phyloP scores from a whole-genome alignment of 768 basidiomycete species.

The Lactifluus subvellereus region DNA sequence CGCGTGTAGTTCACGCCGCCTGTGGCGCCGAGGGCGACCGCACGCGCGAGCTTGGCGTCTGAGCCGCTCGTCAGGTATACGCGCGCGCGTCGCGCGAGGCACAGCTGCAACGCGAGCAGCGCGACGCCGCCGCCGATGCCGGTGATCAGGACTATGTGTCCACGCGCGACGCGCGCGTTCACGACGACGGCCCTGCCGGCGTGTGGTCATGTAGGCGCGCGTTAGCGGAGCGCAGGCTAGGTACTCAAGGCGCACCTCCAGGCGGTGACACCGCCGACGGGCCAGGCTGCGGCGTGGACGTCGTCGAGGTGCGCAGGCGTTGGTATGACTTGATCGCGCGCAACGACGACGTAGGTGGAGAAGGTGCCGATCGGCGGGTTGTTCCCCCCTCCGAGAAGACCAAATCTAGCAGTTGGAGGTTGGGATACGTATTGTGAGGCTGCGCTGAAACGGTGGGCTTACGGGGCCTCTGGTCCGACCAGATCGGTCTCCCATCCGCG shows the following conservation, averaged over 20 bases:
- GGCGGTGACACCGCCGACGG: conserved; percentile 71
- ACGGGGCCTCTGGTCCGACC: conserved; percentile 62
- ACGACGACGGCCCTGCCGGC: conserved; percentile 53
- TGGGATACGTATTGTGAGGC: background rate
- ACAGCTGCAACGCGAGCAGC: conserved; percentile 66
- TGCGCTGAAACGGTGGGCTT: conserved; percentile 15
- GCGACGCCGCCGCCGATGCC: conserved; percentile 86
- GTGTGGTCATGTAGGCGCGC: background rate
- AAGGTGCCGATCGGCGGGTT: conserved; percentile 63
- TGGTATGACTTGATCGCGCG: conserved; percentile 57
- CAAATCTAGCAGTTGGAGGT: conserved; percentile 37
- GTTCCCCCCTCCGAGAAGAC: conserved; percentile 56
- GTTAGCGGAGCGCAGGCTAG: background rate
- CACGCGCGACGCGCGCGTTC: conserved; percentile 54
- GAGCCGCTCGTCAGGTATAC: conserved; percentile 81
- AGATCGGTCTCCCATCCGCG: conserved; percentile 70
- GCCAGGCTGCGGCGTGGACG: conserved; percentile 69
- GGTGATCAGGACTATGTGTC: conserved; percentile 73
- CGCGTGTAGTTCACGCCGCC: conserved; percentile 74
- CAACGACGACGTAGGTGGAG: conserved; percentile 68
- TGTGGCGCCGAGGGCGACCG: conserved; percentile 60
- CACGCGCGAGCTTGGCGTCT: conserved; percentile 62
- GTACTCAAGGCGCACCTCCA: conserved; percentile 55
- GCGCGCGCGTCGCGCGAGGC: conserved; percentile 64
- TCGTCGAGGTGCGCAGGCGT: conserved; percentile 65